These are phyloP conservation scores for Neopestalotiopsis rosae DNA, from an alignment of 2,329 filamentous ascomycete genomes.

Conservation along the genomic window DNA sequence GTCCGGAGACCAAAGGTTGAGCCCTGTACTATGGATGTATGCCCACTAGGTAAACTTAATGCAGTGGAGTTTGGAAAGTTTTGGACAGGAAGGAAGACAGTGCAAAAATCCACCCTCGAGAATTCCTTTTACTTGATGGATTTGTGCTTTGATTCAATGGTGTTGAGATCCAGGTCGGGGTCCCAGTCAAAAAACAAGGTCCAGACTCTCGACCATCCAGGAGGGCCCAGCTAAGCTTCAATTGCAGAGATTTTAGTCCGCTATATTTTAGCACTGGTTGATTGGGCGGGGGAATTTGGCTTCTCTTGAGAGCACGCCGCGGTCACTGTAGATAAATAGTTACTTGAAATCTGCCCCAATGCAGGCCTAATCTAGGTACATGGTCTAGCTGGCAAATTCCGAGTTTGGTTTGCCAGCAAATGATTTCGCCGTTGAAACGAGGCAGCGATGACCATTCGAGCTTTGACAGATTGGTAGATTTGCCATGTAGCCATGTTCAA, in stretches of 20 bases:
- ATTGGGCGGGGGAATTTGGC: background rate
- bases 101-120: background rate
- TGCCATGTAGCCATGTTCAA: too few species aligned
- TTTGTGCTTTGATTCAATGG: background rate
- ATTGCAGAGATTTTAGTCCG: slow-evolving; percentile 11
- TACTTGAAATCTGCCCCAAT: background rate
- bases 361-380: background rate
- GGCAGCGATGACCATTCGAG: too few species aligned
- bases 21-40: background rate
- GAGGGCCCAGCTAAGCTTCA: background rate
- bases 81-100: background rate
- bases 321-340: background rate
- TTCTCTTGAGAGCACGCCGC: background rate
- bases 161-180: slow-evolving; percentile 3
- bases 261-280: too few species aligned
- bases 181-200: background rate
- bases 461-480: too few species aligned
- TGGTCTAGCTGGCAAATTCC: too few species aligned
- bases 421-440: too few species aligned
- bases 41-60: background rate
- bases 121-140: background rate
- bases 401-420: too few species aligned
- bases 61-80: background rate
- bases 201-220: background rate
- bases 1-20: background rate